Base-by-base conservation (phyloP, 179 eudicot species). In the Silene vulgaris region DNA sequence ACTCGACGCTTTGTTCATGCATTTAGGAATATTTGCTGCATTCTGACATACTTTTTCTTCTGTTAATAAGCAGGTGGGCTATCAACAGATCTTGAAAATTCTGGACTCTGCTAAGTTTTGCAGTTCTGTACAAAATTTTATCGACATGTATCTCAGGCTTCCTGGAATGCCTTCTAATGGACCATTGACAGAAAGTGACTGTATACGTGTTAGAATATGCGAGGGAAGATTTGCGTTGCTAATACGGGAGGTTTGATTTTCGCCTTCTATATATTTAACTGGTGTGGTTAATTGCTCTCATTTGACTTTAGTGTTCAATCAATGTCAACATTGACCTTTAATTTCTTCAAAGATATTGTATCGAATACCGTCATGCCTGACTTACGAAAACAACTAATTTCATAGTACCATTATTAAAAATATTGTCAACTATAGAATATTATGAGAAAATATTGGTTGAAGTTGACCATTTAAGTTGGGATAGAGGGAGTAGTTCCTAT, bases 151-250 rank as follows among this genome's bases (percentile, higher is more conserved):
- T 83, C 80, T 95, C 23, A 82, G 86, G 83, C 89, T 95, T 78
- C 88, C 97, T 82, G 99, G 96, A 79, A 85, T 86, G 72, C 99
- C 95, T 83, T 76, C 91, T 75, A 89, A 86, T 79, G 96, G 95
- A 26, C 88, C 88, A 74, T 78, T 95, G 86, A 77, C 93, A 21
- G 99, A 95, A 80, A 85, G 95, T 84, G 99, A 95, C 78, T 95
- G 96, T 80, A 90, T 95, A 81, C 88, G 99, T 73, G 99, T 95
- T 69, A 85, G 99, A 84, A 90, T 95, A 72, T 95, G 99, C 67
- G 99, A 95, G 80, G 99, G 99, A 57, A 86, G 97, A 89, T 95
- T 92, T 84, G 99, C 99, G 20, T 83, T 95, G 85, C 83, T 95
- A 77, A 95, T 95, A 77, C 89, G 99, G 43, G 99, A 95, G 97